Conservation (phyloP, 139 green algal genomes). For the Bryopsis sp. region DNA sequence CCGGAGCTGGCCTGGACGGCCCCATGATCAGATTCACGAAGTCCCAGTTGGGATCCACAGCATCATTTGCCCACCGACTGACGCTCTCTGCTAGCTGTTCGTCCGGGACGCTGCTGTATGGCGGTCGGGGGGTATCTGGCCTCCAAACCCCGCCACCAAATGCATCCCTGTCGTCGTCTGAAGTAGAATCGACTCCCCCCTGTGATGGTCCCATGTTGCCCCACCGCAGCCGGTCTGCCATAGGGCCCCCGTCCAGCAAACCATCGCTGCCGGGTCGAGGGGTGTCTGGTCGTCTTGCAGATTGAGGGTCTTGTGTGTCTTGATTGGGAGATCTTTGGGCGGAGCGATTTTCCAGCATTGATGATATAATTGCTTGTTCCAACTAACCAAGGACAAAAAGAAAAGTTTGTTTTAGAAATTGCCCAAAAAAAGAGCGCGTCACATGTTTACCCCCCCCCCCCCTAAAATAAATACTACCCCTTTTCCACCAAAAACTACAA, state of each 20-base stretch:
- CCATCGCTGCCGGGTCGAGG: not conserved
- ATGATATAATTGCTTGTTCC: not conserved
- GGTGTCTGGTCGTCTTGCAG: not conserved
- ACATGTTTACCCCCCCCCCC: not conserved
- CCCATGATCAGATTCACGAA: not conserved
- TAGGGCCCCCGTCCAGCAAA: too few species aligned
- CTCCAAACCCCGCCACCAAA: too few species aligned
- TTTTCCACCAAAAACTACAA: not conserved
- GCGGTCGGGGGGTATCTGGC: too few species aligned
- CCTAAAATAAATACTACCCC: not conserved
- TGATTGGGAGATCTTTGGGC: not conserved
- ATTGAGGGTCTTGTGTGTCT: not conserved
- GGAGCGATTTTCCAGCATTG: not conserved
- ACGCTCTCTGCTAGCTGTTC: not conserved
- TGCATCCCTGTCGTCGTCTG: too few species aligned
- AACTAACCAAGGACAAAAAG: not conserved
- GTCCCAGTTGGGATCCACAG: not conserved
- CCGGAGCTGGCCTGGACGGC: too few species aligned
- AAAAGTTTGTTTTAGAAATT: not conserved
- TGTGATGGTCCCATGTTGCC: too few species aligned
- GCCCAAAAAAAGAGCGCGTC: not conserved
- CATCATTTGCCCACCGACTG: not conserved
- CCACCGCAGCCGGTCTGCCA: too few species aligned
- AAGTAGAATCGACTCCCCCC: too few species aligned
- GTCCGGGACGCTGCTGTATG: not conserved